These are phyloP conservation scores for Mucor irregularis DNA, from an alignment of 371 early-diverging fungal species.

Conservation along the genomic window DNA sequence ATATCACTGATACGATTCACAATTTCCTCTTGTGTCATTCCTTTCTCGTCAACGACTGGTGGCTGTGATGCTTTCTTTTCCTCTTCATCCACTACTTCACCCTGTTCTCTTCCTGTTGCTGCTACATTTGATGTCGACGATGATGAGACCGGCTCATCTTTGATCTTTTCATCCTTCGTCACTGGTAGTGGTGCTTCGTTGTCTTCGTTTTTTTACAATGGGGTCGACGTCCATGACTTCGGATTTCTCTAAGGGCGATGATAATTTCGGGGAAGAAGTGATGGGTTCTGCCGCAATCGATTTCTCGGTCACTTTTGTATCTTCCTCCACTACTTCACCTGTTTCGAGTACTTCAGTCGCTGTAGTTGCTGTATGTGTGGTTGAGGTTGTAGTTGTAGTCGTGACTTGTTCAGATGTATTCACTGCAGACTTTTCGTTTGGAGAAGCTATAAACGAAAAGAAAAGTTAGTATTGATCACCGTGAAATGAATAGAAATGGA, in stretches of 20 bases:
- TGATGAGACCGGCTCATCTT: constrained; percentile 6
- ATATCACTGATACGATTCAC: constrained; percentile 54
- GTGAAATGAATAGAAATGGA: no score
- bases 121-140: not conserved
- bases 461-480: no score
- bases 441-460: not conserved
- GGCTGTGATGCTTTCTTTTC: not conserved
- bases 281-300: no score
- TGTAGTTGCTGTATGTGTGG: not conserved
- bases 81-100: not conserved
- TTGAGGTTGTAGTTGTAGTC: not conserved
- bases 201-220: not conserved
- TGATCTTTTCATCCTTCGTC: not conserved
- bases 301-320: not conserved
- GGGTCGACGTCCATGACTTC: not conserved
- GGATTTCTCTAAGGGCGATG: not conserved
- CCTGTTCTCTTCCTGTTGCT: constrained; percentile 22
- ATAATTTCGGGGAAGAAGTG: not conserved
- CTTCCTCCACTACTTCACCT: constrained; percentile 6
- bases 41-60: not conserved
- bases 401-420: not conserved
- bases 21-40: constrained; percentile 48
- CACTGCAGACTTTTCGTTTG: not conserved
- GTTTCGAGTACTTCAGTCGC: not conserved
- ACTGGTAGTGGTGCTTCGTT: not conserved